Evolutionary conservation across 306 rosid species (phyloP).

Genomic region (barrel medic (Medicago truncatula)): MtrunA17r5.0-ANR NC_053044.1:50263001-50263500

Average conservation of each 20-base stretch:
- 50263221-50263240: slow-evolving; percentile 94
- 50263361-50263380: slow-evolving; percentile 2
- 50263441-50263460: slow-evolving; percentile 91
- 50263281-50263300: slow-evolving; percentile 96
- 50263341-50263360: slow-evolving; percentile 6
- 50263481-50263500: slow-evolving; percentile 53
- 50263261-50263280: slow-evolving; percentile 87
- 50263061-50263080: background rate
- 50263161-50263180: background rate
- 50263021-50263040: too few species aligned
- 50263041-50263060: too few species aligned
- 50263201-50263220: slow-evolving; percentile 91
- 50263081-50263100: background rate
- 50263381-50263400: background rate
- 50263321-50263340: slow-evolving; percentile 49
- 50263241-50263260: slow-evolving; percentile 95
- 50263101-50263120: background rate
- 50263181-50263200: slow-evolving; percentile 75
- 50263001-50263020: background rate
- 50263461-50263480: slow-evolving; percentile 92
- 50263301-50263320: slow-evolving; percentile 92
- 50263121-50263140: background rate
- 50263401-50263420: slow-evolving; percentile 10
- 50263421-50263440: slow-evolving; percentile 84
- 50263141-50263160: background rate